Evolutionary conservation across 768 basidiomycete genomes (phyloP), one percentile per base, ranked within the genome.

Genomic region (Tricholoma hemisulphureum): DNA sequence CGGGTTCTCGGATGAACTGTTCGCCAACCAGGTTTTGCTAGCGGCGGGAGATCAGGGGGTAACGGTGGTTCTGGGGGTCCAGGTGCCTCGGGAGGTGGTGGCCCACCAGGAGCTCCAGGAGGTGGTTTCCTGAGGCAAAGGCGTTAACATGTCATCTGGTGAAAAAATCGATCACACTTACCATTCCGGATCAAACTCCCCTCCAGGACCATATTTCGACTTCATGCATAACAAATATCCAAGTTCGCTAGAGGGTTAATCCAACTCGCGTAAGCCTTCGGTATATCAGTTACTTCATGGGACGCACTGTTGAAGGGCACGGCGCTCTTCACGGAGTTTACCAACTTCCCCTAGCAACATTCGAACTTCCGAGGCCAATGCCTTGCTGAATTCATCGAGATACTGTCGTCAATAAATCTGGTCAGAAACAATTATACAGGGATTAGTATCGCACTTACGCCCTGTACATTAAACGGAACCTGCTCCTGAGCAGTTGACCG

Each of bases 111-210:
- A 14, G 7, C 24, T 23, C 43, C 11, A 23, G 43, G 43, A 23
- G 21, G 10, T 24, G 41, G 41, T 9, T 21, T 45, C 43, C 43
- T 45, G 21, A 16, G 11, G 14, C 23, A 24, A 21, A 14, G n/a
- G n/a, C n/a, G 41, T 13, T 10, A 34, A 16, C 39, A 20, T 20
- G 24, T 45, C 21, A 45, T 9, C 14, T 13, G 21, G 21, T 23
- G 21, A 41, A 39, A 10, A 45, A 4, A 45, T 45, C 11, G 7
- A 18, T 9, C 16, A 6, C 3, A 67, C 74, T 61, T 31, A 85
- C 91, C 92, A 93, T 14, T 89, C 85, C 6, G 87, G 82, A 65
- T 92, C 87, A 66, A 88, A 94, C 68, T 91, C 87, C 51, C 92
- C 92, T 55, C 90, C 91, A 16, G 90, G 85, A 3, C 86, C 87